phyloP scores from a whole-genome alignment of 805 yeast species.

The Wickerhamomyces hampshirensis region DNA sequence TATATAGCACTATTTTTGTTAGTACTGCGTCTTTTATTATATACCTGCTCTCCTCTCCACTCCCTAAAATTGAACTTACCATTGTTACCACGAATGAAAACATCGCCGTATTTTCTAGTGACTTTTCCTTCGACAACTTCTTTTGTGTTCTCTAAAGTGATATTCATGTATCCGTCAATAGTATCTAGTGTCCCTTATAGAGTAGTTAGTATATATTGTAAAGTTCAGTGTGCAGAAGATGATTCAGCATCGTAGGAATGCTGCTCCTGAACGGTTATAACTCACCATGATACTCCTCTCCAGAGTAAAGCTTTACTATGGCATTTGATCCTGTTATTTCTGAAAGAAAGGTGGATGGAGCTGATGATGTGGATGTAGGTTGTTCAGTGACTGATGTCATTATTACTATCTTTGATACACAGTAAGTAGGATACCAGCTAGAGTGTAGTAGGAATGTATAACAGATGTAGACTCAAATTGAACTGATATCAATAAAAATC shows the following conservation, averaged over 20 bases:
- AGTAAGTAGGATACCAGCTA: no score
- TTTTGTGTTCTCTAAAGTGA: conserved; percentile 73
- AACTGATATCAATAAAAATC: no score
- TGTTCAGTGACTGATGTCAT: conserved; percentile 9
- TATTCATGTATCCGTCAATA: conserved; percentile 96
- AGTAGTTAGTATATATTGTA: conserved; percentile 4
- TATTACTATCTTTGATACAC: neutral
- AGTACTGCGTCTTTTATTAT: no score
- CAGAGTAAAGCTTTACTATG: conserved; percentile 79
- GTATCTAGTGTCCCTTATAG: conserved; percentile 57
- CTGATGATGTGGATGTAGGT: conserved; percentile 28
- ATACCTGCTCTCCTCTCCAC: no score
- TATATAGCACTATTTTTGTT: conserved; percentile 20
- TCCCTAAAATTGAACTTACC: no score
- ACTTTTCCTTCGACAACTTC: conserved; percentile 53
- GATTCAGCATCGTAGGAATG: neutral
- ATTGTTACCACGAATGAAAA: conserved; percentile 82
- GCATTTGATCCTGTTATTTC: conserved; percentile 78
- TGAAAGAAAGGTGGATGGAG: conserved; percentile 75
- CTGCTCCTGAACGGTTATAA: neutral
- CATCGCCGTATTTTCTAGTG: conserved; percentile 63
- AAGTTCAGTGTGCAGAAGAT: neutral
- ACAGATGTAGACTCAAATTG: no score
- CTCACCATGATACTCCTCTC: conserved; percentile 73
- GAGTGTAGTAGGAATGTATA: no score